Base-by-base conservation (phyloP, 768 basidiomycete genomes). In the Auricularia auricula-judae region DNA sequence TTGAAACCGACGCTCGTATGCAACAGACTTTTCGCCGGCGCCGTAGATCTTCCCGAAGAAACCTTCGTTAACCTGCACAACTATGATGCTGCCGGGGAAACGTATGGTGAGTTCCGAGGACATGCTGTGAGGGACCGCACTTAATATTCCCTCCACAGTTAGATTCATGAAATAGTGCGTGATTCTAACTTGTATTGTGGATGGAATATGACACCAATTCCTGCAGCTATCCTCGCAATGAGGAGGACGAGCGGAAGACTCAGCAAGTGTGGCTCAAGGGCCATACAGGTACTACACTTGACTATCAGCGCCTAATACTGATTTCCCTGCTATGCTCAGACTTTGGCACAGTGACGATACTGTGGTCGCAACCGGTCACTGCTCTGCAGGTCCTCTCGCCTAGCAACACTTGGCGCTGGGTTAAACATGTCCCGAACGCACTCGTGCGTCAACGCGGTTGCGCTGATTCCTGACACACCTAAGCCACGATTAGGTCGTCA, bases 191-290 rank as follows among this genome's bases (percentile, higher is more conserved):
- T 12, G n/a, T 36, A 34, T 62, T 18, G 10, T 43, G 43, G 43
- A 11, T 43, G 18, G 10, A 10, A 11, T 43, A 11, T 43, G 47
- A 51, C 11, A 39, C 12, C 12, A 11, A 2, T 14, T 44, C 18
- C 8, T 35, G 62, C 21, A 85, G 83, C 69, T 81, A 82, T 66
- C 83, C 82, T 3, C 78, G 81, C 33, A 73, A 77, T 1, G 69
- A 74, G 39, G 81, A 81, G 23, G 83, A 85, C 10, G 84, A 84
- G 65, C 63, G 60, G 11, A 78, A 79, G 67, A 79, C 81, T 0
- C 80, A 81, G 43, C 80, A 82, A 58, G 81, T 85, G 18, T 85
- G 82, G 82, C 72, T 84, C 10, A 84, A 86, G 65, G 84, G 84
- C 2, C 84, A 86, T 66, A 82, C 81, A 0, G 83, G 83, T 82